A percentile compares a stretch with the other conserved stretches of the same genome.
phyloP scores from a whole-genome alignment of 345 rosid species.

The Cardiospermum halicacabum region DNA sequence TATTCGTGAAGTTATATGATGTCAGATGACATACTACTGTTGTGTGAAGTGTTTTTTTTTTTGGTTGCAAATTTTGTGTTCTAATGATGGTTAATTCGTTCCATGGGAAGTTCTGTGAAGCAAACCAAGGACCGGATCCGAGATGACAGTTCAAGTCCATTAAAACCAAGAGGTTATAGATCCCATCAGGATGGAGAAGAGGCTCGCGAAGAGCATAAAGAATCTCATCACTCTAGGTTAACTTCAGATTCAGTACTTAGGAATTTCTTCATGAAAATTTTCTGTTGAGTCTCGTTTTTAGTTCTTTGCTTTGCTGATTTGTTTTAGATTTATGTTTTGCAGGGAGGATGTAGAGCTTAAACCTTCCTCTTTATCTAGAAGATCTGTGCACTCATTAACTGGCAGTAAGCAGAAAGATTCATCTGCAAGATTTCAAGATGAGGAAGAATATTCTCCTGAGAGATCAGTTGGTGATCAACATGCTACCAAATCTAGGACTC shows the following conservation, averaged over 20 bases:
- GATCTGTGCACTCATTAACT: slow-evolving; percentile 30
- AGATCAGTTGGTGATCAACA: slow-evolving; percentile 16
- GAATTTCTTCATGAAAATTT: slow-evolving; percentile 1
- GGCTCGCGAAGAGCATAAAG: slow-evolving; percentile 27
- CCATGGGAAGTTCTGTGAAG: slow-evolving; percentile 25
- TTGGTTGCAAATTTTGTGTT: slow-evolving; percentile 10
- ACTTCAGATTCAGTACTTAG: not conserved
- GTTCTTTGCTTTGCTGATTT: not conserved
- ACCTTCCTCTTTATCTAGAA: slow-evolving; percentile 27
- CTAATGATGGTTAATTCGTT: slow-evolving; percentile 18
- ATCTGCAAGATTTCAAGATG: slow-evolving; percentile 18
- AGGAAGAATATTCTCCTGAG: slow-evolving; percentile 27
- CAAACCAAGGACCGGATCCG: slow-evolving; percentile 7
- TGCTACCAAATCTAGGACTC: slow-evolving; percentile 23
- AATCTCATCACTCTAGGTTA: slow-evolving; percentile 28
- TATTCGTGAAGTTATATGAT: not conserved
- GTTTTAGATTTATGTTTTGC: slow-evolving; percentile 12
- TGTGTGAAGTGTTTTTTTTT: not conserved
- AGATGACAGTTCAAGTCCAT: slow-evolving; percentile 28
- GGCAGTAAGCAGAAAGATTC: slow-evolving; percentile 31
- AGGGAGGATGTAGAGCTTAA: slow-evolving; percentile 34
- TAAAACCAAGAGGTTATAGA: slow-evolving; percentile 28
- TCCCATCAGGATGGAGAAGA: slow-evolving; percentile 26
- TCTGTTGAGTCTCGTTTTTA: slow-evolving; percentile 8
- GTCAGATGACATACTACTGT: not conserved